Conservation (phyloP, 176 grass and related monocot genomes). For the Puya raimondii region DNA sequence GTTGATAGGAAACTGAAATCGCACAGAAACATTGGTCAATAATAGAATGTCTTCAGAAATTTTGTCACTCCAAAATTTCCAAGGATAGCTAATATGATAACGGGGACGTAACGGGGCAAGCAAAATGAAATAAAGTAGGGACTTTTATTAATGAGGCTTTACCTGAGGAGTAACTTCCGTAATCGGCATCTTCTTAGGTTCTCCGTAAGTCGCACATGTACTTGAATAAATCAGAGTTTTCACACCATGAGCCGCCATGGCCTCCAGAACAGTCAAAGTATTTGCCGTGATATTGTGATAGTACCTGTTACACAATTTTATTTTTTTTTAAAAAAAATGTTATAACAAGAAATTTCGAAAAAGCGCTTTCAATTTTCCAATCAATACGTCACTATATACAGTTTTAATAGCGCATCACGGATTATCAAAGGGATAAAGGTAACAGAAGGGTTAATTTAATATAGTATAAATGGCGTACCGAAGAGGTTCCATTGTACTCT, state of each 20-base stretch:
- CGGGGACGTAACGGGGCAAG: no score
- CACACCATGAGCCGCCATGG: constrained; percentile 74
- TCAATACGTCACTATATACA: neutral
- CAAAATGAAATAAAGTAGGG: neutral
- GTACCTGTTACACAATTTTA: constrained; percentile 43
- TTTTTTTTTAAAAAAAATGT: neutral
- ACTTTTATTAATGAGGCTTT: neutral
- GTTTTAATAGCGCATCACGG: neutral
- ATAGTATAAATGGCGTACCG: constrained; percentile 39
- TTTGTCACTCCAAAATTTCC: no score
- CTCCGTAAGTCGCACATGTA: constrained; percentile 94
- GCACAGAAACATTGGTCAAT: constrained; percentile 1
- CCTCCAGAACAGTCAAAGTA: constrained; percentile 70
- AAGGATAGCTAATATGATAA: no score
- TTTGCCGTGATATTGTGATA: constrained; percentile 99
- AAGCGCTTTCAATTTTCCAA: neutral
- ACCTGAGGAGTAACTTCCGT: constrained; percentile 88
- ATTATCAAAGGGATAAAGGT: neutral
- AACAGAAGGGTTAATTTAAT: neutral
- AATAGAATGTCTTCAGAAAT: neutral
- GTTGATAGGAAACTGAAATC: constrained; percentile 73
- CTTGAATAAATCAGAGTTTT: constrained; percentile 95
- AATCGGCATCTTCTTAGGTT: constrained; percentile 94
- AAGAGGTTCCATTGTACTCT: constrained; percentile 93
- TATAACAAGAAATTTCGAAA: neutral